These are phyloP conservation scores for Debaryomyces singareniensis DNA, from an alignment of 1,139 yeast genomes.

Conservation along the genomic window DNA sequence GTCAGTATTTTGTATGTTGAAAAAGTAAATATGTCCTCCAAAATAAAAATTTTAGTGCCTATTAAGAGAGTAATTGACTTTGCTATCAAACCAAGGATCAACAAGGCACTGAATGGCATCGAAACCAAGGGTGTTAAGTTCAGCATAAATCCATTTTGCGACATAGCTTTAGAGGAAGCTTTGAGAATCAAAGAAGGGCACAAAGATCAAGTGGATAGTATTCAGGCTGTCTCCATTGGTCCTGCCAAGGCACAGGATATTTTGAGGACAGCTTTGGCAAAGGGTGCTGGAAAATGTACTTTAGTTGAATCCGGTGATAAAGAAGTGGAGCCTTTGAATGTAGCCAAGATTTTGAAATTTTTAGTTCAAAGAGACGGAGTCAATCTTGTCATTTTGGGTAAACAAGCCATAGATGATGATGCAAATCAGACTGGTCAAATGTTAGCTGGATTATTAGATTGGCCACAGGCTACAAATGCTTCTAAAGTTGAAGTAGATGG, in stretches of 20 bases:
- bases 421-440: constrained; percentile 96
- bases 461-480: constrained; percentile 99
- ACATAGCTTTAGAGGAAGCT: constrained; percentile 93
- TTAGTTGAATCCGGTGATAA: constrained; percentile 72
- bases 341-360: constrained; percentile 77
- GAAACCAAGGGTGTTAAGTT: constrained; percentile 90
- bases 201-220: constrained; percentile 67
- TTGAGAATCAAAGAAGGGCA: constrained; percentile 64
- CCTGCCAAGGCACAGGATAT: constrained; percentile 83
- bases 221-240: constrained; percentile 93
- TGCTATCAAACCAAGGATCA: constrained; percentile 89
- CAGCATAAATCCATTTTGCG: constrained; percentile 95
- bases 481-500: constrained; percentile 71
- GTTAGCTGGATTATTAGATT: constrained; percentile 85
- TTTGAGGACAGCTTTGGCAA: constrained; percentile 84
- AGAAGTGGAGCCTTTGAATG: constrained; percentile 79
- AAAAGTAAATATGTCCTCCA: constrained; percentile 18
- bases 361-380: constrained; percentile 65
- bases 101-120: constrained; percentile 77
- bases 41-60: constrained; percentile 80
- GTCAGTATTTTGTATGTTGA: too few species aligned
- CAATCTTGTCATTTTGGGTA: constrained; percentile 82
- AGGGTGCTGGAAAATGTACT: constrained; percentile 86
- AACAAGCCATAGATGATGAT: constrained; percentile 95
- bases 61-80: constrained; percentile 93